Percentiles rank a stretch among this genome's conserved stretches.
phyloP scores from a whole-genome alignment of 306 rosid species.

The Quercus rubra region DNA sequence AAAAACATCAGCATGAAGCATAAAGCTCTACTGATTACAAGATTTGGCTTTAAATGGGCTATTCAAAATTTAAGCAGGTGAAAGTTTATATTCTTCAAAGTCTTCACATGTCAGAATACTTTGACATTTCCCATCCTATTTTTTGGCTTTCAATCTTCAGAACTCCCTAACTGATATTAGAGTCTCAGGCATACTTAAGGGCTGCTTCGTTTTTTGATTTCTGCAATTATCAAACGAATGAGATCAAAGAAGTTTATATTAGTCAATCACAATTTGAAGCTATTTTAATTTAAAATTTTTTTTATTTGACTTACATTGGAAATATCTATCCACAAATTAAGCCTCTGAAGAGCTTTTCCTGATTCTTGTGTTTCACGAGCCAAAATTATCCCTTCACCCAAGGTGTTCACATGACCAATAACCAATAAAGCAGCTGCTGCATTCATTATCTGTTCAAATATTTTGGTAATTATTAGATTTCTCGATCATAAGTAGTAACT shows the following conservation, averaged over 20 bases:
- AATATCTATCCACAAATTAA: conserved; percentile 54
- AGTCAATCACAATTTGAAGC: conserved; percentile 2
- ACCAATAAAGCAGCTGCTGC: conserved; percentile 88
- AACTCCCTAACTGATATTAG: too few relatives aligned
- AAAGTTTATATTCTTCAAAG: too few relatives aligned
- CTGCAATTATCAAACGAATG: conserved; percentile 33
- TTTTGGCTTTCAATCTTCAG: too few relatives aligned
- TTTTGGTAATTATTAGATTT: conserved; percentile 8
- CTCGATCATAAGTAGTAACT: background rate
- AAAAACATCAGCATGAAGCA: too few relatives aligned
- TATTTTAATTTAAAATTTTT: background rate
- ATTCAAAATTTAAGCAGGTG: too few relatives aligned
- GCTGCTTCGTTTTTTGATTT: conserved; percentile 16
- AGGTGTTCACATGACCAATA: conserved; percentile 56
- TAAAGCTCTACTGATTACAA: too few relatives aligned
- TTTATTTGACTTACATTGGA: conserved; percentile 54
- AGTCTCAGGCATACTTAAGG: too few relatives aligned
- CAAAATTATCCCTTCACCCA: conserved; percentile 65
- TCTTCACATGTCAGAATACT: too few relatives aligned
- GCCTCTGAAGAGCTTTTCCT: conserved; percentile 79
- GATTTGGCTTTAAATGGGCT: too few relatives aligned
- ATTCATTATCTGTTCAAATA: conserved; percentile 58
- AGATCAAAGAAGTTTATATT: background rate
- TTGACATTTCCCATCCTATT: too few relatives aligned
- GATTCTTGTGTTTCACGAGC: conserved; percentile 76